phyloP scores from a whole-genome alignment of 495 filamentous ascomycete species.

The Umbilicaria muhlenbergii region DNA sequence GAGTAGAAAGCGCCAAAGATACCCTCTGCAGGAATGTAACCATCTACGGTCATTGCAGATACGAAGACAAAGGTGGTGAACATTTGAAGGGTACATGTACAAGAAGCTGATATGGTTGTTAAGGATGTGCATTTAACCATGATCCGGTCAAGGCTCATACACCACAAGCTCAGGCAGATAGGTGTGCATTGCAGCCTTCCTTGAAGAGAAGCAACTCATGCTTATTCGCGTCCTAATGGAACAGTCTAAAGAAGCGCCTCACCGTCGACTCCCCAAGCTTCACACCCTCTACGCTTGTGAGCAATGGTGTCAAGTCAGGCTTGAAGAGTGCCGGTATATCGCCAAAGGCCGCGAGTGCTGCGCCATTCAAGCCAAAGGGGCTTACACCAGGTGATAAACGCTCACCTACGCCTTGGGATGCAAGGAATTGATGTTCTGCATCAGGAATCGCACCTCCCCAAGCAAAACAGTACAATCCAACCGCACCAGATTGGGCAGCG shows the following conservation, averaged over 20 bases:
- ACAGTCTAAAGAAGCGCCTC: constrained; percentile 57
- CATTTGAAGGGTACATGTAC: constrained; percentile 1
- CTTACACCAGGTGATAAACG: constrained; percentile 21
- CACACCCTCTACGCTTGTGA: constrained; percentile 50
- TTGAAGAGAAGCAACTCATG: background rate
- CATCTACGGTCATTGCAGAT: constrained; percentile 88
- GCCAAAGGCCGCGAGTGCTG: constrained; percentile 76
- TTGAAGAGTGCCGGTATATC: constrained; percentile 56
- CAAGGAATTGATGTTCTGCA: background rate
- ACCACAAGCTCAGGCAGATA: constrained; percentile 37
- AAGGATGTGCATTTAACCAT: constrained; percentile 83
- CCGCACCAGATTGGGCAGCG: constrained; percentile 36
- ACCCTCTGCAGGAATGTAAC: constrained; percentile 85
- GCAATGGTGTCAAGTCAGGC: constrained; percentile 30
- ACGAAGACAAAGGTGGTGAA: constrained; percentile 58
- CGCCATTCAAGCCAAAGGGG: constrained; percentile 67
- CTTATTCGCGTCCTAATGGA: constrained; percentile 4
- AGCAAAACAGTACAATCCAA: constrained; percentile 15
- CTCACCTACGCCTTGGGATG: background rate
- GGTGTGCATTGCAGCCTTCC: constrained; percentile 24
- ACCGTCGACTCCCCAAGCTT: constrained; percentile 96
- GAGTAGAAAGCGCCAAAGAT: constrained; percentile 56
- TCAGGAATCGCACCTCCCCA: constrained; percentile 2
- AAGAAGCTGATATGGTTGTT: constrained; percentile 5
- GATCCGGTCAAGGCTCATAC: constrained; percentile 46